Conservation (phyloP, 2,329 filamentous ascomycete genomes). For the Didymellaceae sp. region DNA sequence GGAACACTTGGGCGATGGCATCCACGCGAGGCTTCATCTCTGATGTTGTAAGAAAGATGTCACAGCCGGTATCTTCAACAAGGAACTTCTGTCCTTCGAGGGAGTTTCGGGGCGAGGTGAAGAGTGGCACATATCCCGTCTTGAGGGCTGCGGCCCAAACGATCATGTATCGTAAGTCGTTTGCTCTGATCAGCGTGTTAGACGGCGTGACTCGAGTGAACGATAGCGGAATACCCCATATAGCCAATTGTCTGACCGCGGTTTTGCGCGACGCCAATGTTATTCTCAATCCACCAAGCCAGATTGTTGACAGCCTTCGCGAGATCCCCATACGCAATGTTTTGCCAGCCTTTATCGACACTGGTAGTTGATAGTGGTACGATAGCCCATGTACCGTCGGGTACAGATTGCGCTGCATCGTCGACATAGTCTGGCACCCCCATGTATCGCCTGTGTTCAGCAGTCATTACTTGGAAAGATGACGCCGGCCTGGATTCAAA, state of each 20-base stretch:
- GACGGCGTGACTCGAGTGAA: neutral
- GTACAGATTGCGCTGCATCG: neutral
- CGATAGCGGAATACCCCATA: neutral
- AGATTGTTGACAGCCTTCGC: slow-evolving; percentile 9
- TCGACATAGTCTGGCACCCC: slow-evolving; percentile 16
- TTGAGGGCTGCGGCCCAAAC: slow-evolving; percentile 9
- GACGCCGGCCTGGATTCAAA: no score
- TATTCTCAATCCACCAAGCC: slow-evolving; percentile 15
- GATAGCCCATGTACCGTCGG: slow-evolving; percentile 13
- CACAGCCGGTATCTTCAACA: slow-evolving; percentile 6
- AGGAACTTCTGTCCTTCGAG: slow-evolving; percentile 8
- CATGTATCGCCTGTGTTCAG: no score
- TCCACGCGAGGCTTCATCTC: slow-evolving; percentile 4
- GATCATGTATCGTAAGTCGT: slow-evolving; percentile 12
- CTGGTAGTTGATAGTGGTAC: slow-evolving; percentile 7
- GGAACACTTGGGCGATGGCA: neutral
- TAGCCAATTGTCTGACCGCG: slow-evolving; percentile 13
- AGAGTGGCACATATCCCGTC: slow-evolving; percentile 9
- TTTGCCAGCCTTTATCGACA: slow-evolving; percentile 10
- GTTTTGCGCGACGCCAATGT: slow-evolving; percentile 1
- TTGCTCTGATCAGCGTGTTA: neutral
- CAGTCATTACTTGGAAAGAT: no score
- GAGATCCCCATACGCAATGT: slow-evolving; percentile 8
- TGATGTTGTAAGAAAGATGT: slow-evolving; percentile 4
- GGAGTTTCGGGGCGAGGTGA: slow-evolving; percentile 11